A percentile compares a stretch with the other conserved stretches of the same genome.
Conservation (phyloP, 768 basidiomycete genomes). For the Kwoniella newhampshirensis region DNA sequence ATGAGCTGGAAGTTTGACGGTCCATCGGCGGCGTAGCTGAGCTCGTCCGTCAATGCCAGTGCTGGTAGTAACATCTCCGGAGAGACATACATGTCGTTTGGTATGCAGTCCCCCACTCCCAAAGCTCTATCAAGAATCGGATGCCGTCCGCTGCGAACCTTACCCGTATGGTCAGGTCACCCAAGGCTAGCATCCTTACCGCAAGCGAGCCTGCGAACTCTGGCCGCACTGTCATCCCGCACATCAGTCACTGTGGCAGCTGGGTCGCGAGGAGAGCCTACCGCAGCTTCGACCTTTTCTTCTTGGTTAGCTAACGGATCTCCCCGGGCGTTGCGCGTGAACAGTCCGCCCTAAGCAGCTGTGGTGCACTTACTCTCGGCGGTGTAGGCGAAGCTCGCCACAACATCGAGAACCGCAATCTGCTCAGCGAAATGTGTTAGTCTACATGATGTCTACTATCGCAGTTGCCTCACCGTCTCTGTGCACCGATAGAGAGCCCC, state of each 20-base stretch:
- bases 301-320: too few species aligned
- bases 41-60: too few species aligned
- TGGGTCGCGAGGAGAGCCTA: background rate
- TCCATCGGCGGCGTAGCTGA: slow-evolving; percentile 55
- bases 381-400: slow-evolving; percentile 81
- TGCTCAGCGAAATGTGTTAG: slow-evolving; percentile 41
- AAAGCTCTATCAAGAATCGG: slow-evolving; percentile 78
- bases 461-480: slow-evolving; percentile 67
- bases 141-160: slow-evolving; percentile 81
- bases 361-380: slow-evolving; percentile 69
- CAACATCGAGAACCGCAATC: slow-evolving; percentile 85
- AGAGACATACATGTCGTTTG: slow-evolving; percentile 82
- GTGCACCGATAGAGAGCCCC: slow-evolving; percentile 74
- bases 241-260: slow-evolving; percentile 8
- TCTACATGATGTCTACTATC: too few species aligned
- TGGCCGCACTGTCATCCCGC: slow-evolving; percentile 68
- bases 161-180: background rate
- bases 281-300: background rate
- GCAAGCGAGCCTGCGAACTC: slow-evolving; percentile 56
- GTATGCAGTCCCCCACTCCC: slow-evolving; percentile 67
- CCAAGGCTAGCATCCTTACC: too few species aligned
- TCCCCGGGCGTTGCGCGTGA: too few species aligned
- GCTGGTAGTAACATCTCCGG: too few species aligned
- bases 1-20: slow-evolving; percentile 84
- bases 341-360: too few species aligned